Evolutionary conservation across 345 rosid species (phyloP).

Genomic region (Salix dunnii): DNA sequence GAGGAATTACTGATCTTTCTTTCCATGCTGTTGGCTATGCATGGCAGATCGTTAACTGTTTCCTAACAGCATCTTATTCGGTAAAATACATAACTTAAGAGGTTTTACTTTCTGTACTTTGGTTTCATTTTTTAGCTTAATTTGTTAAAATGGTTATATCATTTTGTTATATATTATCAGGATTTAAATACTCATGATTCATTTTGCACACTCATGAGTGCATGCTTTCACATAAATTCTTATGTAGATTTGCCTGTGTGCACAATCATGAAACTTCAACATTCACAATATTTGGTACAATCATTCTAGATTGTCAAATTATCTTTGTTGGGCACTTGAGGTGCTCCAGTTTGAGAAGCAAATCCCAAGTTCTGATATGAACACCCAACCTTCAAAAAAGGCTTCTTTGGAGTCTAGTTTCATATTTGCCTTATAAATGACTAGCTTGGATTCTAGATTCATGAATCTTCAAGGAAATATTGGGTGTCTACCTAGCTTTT

Average conservation of each 20-base stretch:
- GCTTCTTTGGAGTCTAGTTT: neutral
- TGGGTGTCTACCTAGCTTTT: neutral
- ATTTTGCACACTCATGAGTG: neutral
- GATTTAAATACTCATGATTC: neutral
- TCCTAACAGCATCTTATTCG: slow-evolving; percentile 91
- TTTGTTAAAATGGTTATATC: neutral
- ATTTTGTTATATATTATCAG: neutral
- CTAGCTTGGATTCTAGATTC: neutral
- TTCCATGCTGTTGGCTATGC: slow-evolving; percentile 87
- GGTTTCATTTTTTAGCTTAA: neutral
- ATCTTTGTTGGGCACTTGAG: neutral
- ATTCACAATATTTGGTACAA: neutral
- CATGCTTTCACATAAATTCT: neutral
- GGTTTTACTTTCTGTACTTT: slow-evolving; percentile 1
- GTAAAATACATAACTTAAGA: slow-evolving; percentile 45
- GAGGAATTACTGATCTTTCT: slow-evolving; percentile 91
- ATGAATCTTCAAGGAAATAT: neutral
- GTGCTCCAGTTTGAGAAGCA: no score
- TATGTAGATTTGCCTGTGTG: neutral
- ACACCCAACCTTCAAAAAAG: neutral
- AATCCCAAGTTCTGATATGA: neutral
- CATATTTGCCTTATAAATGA: neutral
- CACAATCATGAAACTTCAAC: neutral
- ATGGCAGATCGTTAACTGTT: slow-evolving; percentile 90
- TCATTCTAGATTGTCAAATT: neutral